Base-by-base conservation (phyloP, 257 asterid species). In the Capsicum chinense region DNA sequence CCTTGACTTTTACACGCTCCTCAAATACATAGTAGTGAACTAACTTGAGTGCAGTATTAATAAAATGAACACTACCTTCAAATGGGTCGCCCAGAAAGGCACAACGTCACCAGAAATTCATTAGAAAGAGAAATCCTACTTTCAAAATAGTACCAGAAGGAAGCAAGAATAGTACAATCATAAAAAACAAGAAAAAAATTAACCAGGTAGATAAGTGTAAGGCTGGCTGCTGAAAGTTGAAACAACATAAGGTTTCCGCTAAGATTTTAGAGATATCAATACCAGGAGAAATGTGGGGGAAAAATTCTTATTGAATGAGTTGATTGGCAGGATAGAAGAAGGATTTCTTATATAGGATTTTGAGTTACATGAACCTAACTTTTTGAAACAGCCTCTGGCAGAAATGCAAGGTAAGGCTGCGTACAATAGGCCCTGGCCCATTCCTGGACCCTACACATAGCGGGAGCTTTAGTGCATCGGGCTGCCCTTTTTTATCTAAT, bases 311-410 rank as follows among this genome's bases (percentile, higher is more conserved):
- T n/a, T 71, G 6, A 47, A 71, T 17, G 57, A 71, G 58, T 71
- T 71, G 79, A 37, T n/a, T 71, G 2, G 56, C 79, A 71, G 16
- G 58, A 71, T n/a, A 47, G 39, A n/a, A 71, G 58, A 71, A 71
- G 79, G 58, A 19, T 71, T n/a, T 71, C 58, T 71, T 47, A 10
- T 48, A 73, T 47, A 16, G 80, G 80, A 73, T 73, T 71, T 73
- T 73, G 12, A 48, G 3, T 48, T 73, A 5, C 10, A 21, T 7
- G n/a, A 11, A n/a, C 33, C 33, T 26, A 26, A 26, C 33, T 26
- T 26, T 26, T 26, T 26, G 33, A 26, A 26, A 26, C 33, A 26
- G 33, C 33, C 33, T 26, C 33, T 26, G 33, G 33, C 33, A 26
- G 33, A 26, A 26, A 26, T 26, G 2, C 33, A 26, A 26, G 33